Percentiles rank a stretch among this genome's conserved stretches.
phyloP scores from a whole-genome alignment of 208 protist species.

The Polymyxa betae region DNA sequence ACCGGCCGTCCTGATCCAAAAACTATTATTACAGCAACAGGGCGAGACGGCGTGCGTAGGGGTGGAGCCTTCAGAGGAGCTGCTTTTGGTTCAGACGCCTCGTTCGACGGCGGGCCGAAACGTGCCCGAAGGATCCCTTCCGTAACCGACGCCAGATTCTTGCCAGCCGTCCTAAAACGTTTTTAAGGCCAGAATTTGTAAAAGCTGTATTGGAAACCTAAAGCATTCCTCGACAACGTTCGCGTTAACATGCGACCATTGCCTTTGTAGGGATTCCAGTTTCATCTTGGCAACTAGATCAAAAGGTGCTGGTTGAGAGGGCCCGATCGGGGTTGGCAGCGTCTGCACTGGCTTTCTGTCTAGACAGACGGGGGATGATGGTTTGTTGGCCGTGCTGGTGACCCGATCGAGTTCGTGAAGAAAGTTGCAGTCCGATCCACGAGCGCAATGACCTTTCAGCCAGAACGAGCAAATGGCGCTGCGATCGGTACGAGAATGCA shows the following conservation, averaged over 20 bases:
- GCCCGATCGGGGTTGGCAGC: neutral
- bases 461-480: neutral
- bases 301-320: neutral
- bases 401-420: conserved; percentile 11
- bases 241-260: conserved; percentile 44
- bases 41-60: too few species aligned
- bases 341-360: neutral
- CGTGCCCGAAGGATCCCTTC: neutral
- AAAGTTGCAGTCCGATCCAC: conserved; percentile 25
- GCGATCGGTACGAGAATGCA: neutral
- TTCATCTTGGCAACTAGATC: conserved; percentile 48
- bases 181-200: neutral
- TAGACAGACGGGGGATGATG: conserved; percentile 11
- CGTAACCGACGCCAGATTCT: conserved; percentile 8
- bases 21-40: neutral
- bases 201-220: neutral
- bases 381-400: neutral
- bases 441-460: conserved; percentile 13
- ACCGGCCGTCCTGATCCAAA: neutral
- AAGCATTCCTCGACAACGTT: conserved; percentile 34
- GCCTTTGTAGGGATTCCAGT: conserved; percentile 6
- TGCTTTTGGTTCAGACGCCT: neutral
- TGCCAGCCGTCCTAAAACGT: neutral
- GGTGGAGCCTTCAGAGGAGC: neutral
- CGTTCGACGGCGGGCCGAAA: conserved; percentile 14